These are phyloP conservation scores for Sordariomycetes sp. DNA, from an alignment of 2,329 filamentous ascomycete genomes.

Conservation along the genomic window DNA sequence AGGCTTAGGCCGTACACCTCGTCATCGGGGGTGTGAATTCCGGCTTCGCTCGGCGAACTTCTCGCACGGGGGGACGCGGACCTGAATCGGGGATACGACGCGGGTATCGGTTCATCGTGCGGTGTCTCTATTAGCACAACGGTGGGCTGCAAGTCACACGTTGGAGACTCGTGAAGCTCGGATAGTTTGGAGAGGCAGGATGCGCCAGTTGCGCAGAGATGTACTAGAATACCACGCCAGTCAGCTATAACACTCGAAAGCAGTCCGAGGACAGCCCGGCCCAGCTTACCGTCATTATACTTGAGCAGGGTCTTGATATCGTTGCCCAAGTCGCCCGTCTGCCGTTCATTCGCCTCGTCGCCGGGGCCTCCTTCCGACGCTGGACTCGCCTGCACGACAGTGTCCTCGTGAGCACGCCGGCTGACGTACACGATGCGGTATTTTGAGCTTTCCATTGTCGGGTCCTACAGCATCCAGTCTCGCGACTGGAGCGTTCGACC, in stretches of 20 bases:
- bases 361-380: slow-evolving; percentile 8
- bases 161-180: slow-evolving; percentile 35
- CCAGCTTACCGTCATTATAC: slow-evolving; percentile 38
- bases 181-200: slow-evolving; percentile 40
- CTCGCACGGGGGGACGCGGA: slow-evolving; percentile 31
- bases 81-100: slow-evolving; percentile 19
- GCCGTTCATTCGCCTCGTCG: slow-evolving; percentile 15
- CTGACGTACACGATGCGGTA: slow-evolving; percentile 50
- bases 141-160: slow-evolving; percentile 39
- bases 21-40: slow-evolving; percentile 28
- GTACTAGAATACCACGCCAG: slow-evolving; percentile 23
- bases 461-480: slow-evolving; percentile 44
- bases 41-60: slow-evolving; percentile 17
- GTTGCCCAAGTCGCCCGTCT: slow-evolving; percentile 25
- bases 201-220: slow-evolving; percentile 38
- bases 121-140: slow-evolving; percentile 44
- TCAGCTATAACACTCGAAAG: neutral
- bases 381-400: slow-evolving; percentile 20
- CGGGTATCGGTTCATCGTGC: slow-evolving; percentile 30
- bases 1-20: slow-evolving; percentile 42
- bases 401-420: slow-evolving; percentile 33
- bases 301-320: slow-evolving; percentile 36
- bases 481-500: slow-evolving; percentile 37
- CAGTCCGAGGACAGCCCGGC: neutral
- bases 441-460: slow-evolving; percentile 42